phyloP scores from a whole-genome alignment of 1,284 basidiomycete genomes.

The Tausonia pullulans region DNA sequence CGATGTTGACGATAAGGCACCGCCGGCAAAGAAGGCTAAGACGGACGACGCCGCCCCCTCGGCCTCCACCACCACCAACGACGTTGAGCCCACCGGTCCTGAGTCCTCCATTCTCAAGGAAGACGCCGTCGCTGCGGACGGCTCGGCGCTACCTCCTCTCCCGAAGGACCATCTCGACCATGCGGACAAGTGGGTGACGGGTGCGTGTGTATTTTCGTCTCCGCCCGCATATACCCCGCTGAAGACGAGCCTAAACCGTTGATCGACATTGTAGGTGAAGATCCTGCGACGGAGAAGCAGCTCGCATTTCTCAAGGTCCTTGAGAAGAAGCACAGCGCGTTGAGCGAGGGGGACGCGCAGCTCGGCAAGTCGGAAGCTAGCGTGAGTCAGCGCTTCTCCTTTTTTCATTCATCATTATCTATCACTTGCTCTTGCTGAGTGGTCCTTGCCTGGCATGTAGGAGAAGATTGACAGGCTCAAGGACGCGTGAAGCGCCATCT shows the following conservation, averaged over 20 bases:
- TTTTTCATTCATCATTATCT: too few species aligned
- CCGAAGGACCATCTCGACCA: constrained; percentile 29
- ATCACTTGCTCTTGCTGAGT: too few species aligned
- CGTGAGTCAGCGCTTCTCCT: constrained; percentile 16
- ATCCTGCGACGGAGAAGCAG: constrained; percentile 30
- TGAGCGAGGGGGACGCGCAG: background rate
- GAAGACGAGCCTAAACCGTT: background rate
- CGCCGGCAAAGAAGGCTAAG: background rate
- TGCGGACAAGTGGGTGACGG: constrained; percentile 30
- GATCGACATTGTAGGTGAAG: constrained; percentile 19
- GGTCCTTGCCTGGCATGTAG: too few species aligned
- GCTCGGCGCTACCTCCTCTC: constrained; percentile 22
- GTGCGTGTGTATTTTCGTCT: background rate
- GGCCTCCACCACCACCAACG: background rate
- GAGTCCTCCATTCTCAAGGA: background rate
- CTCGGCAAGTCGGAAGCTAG: constrained; percentile 31
- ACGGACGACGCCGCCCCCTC: background rate
- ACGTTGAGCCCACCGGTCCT: background rate
- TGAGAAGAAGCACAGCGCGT: constrained; percentile 24
- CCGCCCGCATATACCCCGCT: background rate
- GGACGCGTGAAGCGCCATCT: background rate
- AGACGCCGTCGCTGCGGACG: too few species aligned
- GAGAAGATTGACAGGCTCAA: background rate
- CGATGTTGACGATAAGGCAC: background rate
- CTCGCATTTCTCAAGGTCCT: constrained; percentile 28